Percentiles rank a stretch among this genome's conserved stretches.
Conservation (phyloP, 371 early-diverging fungal genomes). For the Nematocida sp. region DNA sequence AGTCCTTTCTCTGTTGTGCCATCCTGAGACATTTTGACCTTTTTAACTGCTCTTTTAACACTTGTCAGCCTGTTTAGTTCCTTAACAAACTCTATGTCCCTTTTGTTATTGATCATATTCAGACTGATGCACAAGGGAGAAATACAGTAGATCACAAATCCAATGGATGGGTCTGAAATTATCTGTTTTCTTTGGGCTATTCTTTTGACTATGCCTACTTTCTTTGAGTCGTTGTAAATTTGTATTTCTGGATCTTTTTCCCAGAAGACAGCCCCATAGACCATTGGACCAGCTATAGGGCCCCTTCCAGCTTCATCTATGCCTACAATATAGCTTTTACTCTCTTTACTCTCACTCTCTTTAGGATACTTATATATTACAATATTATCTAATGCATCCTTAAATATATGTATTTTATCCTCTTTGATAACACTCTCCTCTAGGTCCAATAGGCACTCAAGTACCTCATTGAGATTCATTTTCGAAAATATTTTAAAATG, state of each 20-base stretch:
- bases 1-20: not conserved
- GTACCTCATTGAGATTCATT: not conserved
- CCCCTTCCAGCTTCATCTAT: constrained; percentile 98
- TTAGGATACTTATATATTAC: constrained; percentile 17
- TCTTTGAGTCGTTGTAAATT: constrained; percentile 63
- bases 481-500: constrained; percentile 32
- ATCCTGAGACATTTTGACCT: no score
- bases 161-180: constrained; percentile 72
- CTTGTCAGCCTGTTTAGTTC: not conserved
- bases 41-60: not conserved
- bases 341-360: constrained; percentile 3
- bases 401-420: not conserved
- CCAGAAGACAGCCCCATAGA: constrained; percentile 57
- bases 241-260: not conserved
- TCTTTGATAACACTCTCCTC: no score
- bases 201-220: constrained; percentile 67
- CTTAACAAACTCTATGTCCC: not conserved
- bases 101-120: constrained; percentile 60
- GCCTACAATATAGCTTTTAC: constrained; percentile 67
- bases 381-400: constrained; percentile 9
- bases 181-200: constrained; percentile 67
- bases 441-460: no score
- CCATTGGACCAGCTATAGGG: constrained; percentile 75
- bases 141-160: constrained; percentile 53
- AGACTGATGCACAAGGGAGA: constrained; percentile 56